Percentiles rank a stretch among this genome's conserved stretches.
These are phyloP conservation scores for Penicillium herquei DNA, from an alignment of 495 filamentous ascomycete genomes.

Conservation along the genomic window DNA sequence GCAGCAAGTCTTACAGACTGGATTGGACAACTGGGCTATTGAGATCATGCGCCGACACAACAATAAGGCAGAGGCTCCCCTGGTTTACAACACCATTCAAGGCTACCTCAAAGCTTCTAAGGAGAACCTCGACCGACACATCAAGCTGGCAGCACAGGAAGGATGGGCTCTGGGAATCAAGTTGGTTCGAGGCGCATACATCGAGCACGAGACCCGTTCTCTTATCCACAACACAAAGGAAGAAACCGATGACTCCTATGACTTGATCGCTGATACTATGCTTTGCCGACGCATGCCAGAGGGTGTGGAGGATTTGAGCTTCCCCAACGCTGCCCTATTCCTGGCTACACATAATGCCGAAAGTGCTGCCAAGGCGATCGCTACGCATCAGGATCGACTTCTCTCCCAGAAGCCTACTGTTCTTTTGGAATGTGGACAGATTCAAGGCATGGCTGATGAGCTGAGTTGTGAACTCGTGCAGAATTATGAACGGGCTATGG, in stretches of 20 bases:
- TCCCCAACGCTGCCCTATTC: slow-evolving; percentile 36
- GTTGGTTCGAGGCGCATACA: slow-evolving; percentile 42
- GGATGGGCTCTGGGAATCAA: slow-evolving; percentile 37
- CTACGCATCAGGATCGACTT: slow-evolving; percentile 22
- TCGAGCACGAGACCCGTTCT: slow-evolving; percentile 34
- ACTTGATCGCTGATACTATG: slow-evolving; percentile 36
- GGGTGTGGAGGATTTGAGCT: slow-evolving; percentile 13
- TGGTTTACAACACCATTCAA: slow-evolving; percentile 44
- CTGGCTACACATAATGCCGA: slow-evolving; percentile 41
- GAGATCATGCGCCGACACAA: slow-evolving; percentile 42
- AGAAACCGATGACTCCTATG: slow-evolving; percentile 40
- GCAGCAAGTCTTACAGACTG: slow-evolving; percentile 34
- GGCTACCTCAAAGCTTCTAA: slow-evolving; percentile 39
- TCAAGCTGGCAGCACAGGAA: slow-evolving; percentile 28
- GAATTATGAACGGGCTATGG: slow-evolving; percentile 22
- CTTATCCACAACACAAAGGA: slow-evolving; percentile 44
- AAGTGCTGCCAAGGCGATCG: slow-evolving; percentile 30
- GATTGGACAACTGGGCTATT: slow-evolving; percentile 37
- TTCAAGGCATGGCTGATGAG: slow-evolving; percentile 55
- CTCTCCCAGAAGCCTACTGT: slow-evolving; percentile 23
- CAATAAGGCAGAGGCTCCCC: slow-evolving; percentile 21
- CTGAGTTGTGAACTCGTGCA: slow-evolving; percentile 31
- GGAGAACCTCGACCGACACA: slow-evolving; percentile 31
- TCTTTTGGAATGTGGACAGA: slow-evolving; percentile 51
- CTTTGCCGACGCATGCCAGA: slow-evolving; percentile 21